phyloP scores from a whole-genome alignment of 2,329 filamentous ascomycete species.

The Stromatinia cepivora region DNA sequence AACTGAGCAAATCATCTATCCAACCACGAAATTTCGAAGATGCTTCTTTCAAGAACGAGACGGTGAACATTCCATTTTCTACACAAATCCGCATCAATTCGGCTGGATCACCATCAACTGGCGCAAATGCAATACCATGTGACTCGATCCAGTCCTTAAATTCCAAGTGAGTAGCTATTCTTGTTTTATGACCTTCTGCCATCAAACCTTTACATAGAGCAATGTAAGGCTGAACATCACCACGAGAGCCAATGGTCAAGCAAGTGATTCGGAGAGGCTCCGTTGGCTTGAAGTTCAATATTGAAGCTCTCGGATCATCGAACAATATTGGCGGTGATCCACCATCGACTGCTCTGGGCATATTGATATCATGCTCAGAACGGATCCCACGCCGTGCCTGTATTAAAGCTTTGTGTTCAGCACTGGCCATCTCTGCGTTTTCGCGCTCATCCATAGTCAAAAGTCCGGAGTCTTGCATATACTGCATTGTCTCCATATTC shows the following conservation, averaged over 20 bases:
- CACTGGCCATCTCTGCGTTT: conserved; percentile 71
- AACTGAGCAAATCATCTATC: conserved; percentile 84
- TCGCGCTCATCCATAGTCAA: conserved; percentile 68
- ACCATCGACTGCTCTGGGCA: conserved; percentile 50
- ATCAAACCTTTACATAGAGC: conserved; percentile 88
- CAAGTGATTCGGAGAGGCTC: conserved; percentile 83
- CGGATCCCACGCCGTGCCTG: conserved; percentile 64
- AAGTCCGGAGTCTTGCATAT: conserved; percentile 67
- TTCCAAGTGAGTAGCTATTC: conserved; percentile 89
- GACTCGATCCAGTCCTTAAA: conserved; percentile 86
- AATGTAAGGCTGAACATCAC: conserved; percentile 97
- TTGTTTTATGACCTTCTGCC: conserved; percentile 80
- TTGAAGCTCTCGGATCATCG: conserved; percentile 83
- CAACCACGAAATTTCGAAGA: conserved; percentile 88
- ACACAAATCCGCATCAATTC: conserved; percentile 96
- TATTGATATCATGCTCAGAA: conserved; percentile 51
- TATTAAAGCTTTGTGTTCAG: conserved; percentile 78
- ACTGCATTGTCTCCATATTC: conserved; percentile 70
- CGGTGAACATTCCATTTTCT: conserved; percentile 95
- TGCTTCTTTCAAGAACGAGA: conserved; percentile 84
- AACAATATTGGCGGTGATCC: conserved; percentile 78
- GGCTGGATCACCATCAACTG: conserved; percentile 85
- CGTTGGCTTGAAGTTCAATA: conserved; percentile 86
- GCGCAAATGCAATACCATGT: conserved; percentile 91
- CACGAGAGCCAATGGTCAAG: conserved; percentile 90